phyloP scores from a whole-genome alignment of 2,329 filamentous ascomycete genomes.

The Aspergillus vadensis region DNA sequence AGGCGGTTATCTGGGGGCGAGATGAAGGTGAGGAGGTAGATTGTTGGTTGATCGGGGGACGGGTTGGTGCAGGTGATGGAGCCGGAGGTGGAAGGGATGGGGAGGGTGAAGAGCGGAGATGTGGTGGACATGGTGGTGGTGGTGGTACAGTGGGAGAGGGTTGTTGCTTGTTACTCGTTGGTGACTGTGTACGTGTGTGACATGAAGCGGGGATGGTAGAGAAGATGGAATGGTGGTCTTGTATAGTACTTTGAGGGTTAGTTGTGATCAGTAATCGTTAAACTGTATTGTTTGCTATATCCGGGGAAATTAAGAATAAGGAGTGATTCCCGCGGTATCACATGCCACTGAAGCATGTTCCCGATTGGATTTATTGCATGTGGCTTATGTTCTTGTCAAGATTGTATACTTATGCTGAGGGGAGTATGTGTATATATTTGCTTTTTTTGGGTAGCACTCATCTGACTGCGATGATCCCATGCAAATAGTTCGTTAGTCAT shows the following conservation, averaged over 20 bases:
- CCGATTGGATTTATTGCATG: background rate
- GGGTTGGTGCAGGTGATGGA: constrained; percentile 65
- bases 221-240: background rate
- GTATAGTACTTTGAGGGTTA: background rate
- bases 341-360: background rate
- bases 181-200: background rate
- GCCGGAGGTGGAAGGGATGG: constrained; percentile 58
- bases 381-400: background rate
- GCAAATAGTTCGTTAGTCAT: too few relatives aligned
- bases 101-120: constrained; percentile 60
- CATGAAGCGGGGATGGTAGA: background rate
- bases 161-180: background rate
- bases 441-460: background rate
- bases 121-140: constrained; percentile 30
- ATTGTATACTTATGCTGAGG: background rate
- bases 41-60: constrained; percentile 43
- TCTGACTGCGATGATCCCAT: background rate
- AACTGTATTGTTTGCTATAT: too few relatives aligned
- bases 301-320: background rate
- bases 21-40: constrained; percentile 73
- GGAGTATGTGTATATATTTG: background rate
- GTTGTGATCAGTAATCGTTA: background rate
- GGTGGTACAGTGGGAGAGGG: background rate
- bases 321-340: background rate
- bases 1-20: constrained; percentile 77